phyloP scores from a whole-genome alignment of 495 filamentous ascomycete genomes.

The Aspergillus kassunensis region DNA sequence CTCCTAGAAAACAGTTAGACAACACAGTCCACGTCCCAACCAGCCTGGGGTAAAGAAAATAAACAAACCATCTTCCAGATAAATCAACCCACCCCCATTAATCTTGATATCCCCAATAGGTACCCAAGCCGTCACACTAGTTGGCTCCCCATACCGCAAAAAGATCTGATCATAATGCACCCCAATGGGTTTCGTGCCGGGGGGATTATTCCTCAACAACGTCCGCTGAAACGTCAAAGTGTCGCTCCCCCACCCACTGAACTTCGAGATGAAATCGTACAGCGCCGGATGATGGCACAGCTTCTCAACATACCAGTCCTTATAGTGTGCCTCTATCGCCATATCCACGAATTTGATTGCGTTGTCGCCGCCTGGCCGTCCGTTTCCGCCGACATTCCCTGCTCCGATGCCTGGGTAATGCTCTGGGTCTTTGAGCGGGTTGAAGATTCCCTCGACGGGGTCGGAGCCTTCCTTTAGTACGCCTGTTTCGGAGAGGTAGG shows the following conservation, averaged over 20 bases:
- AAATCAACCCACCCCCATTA: slow-evolving; percentile 59
- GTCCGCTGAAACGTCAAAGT: slow-evolving; percentile 46
- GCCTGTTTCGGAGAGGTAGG: slow-evolving; percentile 48
- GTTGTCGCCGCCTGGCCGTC: slow-evolving; percentile 40
- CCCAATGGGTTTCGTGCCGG: slow-evolving; percentile 54
- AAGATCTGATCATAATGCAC: slow-evolving; percentile 68
- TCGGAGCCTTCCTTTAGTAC: slow-evolving; percentile 46
- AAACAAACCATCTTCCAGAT: slow-evolving; percentile 50
- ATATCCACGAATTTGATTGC: slow-evolving; percentile 50
- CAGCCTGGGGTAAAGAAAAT: not conserved
- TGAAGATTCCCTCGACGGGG: slow-evolving; percentile 50
- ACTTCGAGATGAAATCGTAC: slow-evolving; percentile 46
- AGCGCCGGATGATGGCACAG: slow-evolving; percentile 54
- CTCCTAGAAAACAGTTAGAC: slow-evolving; percentile 24
- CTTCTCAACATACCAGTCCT: slow-evolving; percentile 54
- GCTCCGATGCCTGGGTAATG: slow-evolving; percentile 58
- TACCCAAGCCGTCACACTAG: slow-evolving; percentile 60
- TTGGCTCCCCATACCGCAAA: slow-evolving; percentile 54
- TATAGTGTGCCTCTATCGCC: slow-evolving; percentile 52
- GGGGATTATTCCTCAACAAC: slow-evolving; percentile 56
- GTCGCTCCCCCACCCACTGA: slow-evolving; percentile 52
- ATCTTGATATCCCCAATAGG: slow-evolving; percentile 58
- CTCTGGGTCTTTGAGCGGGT: slow-evolving; percentile 40
- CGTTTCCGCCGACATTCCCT: slow-evolving; percentile 47
- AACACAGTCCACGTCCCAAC: no score